Conservation (phyloP, 2,329 filamentous ascomycete species). For the Truncatella angustata region DNA sequence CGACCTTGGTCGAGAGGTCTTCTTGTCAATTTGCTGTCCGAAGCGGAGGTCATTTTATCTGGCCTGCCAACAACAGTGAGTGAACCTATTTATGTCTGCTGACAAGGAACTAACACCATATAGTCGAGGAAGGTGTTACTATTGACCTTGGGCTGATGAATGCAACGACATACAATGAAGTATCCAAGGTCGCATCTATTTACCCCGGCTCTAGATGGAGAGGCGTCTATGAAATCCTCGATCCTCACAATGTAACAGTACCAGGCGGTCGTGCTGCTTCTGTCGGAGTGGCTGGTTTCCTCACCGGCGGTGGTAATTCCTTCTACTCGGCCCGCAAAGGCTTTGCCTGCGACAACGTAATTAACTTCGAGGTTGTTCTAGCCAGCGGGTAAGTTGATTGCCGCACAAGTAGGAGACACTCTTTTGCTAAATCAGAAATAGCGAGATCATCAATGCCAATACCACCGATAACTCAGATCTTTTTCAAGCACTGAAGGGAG, state of each 20-base stretch:
- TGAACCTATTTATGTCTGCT: not conserved
- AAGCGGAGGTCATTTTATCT: constrained; percentile 13
- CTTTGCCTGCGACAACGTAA: constrained; percentile 43
- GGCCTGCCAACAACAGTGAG: constrained; percentile 12
- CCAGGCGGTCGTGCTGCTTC: constrained; percentile 20
- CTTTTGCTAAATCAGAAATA: not conserved
- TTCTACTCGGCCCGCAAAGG: constrained; percentile 31
- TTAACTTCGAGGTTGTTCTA: constrained; percentile 41
- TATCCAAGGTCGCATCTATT: constrained; percentile 27
- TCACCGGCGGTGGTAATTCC: constrained; percentile 23
- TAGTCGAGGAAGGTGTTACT: constrained; percentile 13
- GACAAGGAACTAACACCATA: not conserved
- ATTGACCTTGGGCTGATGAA: constrained; percentile 24
- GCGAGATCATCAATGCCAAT: constrained; percentile 37
- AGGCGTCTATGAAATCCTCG: constrained; percentile 19
- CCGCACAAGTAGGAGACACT: not conserved
- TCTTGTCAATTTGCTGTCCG: constrained; percentile 14
- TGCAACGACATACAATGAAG: constrained; percentile 22
- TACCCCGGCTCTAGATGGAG: constrained; percentile 26
- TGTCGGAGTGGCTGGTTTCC: constrained; percentile 26
- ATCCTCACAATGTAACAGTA: constrained; percentile 17
- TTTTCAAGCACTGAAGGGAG: constrained; percentile 42
- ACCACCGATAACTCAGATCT: constrained; percentile 35
- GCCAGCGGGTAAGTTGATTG: constrained; percentile 27
- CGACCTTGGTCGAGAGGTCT: constrained; percentile 14